Conservation (phyloP, 768 basidiomycete genomes). For the Russula foetens region DNA sequence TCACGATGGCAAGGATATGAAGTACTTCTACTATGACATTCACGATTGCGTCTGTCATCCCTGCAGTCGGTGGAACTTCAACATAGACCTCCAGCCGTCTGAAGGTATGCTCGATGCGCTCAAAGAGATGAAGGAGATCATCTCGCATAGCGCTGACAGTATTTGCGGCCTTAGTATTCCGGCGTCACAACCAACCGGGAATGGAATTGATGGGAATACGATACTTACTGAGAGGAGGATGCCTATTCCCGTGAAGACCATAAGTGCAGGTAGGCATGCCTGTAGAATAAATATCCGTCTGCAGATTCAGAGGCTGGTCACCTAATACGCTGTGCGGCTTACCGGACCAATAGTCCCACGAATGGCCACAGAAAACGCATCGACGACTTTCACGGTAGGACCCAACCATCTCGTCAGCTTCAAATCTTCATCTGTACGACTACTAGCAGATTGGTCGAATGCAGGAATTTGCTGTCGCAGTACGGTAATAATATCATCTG, state of each 20-base stretch:
- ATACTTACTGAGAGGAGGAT: neutral
- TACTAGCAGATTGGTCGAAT: neutral
- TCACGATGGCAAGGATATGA: neutral
- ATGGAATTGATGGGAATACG: neutral
- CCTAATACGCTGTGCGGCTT: neutral
- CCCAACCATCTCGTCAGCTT: neutral
- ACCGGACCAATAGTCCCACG: neutral
- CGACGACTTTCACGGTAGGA: neutral
- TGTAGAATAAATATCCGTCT: neutral
- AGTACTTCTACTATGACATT: neutral
- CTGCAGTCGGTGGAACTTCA: neutral
- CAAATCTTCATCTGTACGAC: neutral
- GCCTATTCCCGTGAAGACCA: neutral
- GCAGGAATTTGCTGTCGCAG: neutral
- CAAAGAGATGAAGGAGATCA: neutral
- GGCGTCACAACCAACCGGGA: neutral
- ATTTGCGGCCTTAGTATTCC: neutral
- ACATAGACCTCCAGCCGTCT: neutral
- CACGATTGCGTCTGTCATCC: neutral
- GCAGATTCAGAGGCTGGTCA: too few relatives aligned
- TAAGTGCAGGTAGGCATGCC: neutral
- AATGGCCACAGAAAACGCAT: neutral
- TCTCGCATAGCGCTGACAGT: neutral
- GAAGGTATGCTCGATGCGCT: neutral
- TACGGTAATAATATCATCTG: neutral